These are phyloP conservation scores for Pythium sp. DNA, from an alignment of 352 stramenopile genomes.

Conservation along the genomic window DNA sequence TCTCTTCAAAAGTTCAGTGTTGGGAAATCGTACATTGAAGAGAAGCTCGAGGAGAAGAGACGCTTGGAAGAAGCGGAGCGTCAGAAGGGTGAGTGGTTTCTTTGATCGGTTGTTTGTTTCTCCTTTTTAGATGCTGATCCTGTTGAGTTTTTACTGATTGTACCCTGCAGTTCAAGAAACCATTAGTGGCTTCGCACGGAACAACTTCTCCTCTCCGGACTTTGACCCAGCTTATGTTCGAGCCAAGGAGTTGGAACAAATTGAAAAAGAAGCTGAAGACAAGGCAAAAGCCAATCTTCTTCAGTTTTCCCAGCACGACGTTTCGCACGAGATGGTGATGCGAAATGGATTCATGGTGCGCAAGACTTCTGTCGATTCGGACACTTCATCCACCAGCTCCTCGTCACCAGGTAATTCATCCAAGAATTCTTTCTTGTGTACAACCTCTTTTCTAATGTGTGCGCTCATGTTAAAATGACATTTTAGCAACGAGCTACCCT, in stretches of 20 bases:
- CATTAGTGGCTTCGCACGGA: slow-evolving; percentile 40
- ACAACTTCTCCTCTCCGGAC: slow-evolving; percentile 47
- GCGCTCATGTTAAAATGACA: not conserved
- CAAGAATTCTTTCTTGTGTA: not conserved
- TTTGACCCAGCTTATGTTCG: slow-evolving; percentile 55
- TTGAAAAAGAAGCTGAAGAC: slow-evolving; percentile 50
- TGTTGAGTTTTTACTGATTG: not conserved
- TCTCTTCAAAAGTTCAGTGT: slow-evolving; percentile 32
- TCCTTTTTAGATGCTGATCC: not conserved
- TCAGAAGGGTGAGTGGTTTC: slow-evolving; percentile 23
- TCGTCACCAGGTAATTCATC: slow-evolving; percentile 15
- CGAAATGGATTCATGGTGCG: slow-evolving; percentile 52
- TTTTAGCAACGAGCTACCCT: slow-evolving; percentile 51
- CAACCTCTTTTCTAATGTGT: not conserved
- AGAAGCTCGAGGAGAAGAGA: slow-evolving; percentile 62
- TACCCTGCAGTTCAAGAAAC: slow-evolving; percentile 19
- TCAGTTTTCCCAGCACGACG: slow-evolving; percentile 56
- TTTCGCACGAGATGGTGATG: slow-evolving; percentile 58
- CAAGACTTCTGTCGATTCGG: slow-evolving; percentile 27
- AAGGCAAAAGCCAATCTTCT: slow-evolving; percentile 52
- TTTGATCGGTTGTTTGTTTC: not conserved
- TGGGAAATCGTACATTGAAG: slow-evolving; percentile 58
- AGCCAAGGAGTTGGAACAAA: slow-evolving; percentile 45
- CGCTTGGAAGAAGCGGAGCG: slow-evolving; percentile 45
- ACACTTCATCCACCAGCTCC: slow-evolving; percentile 12